Conservation (phyloP, 2,329 filamentous ascomycete genomes). For the Aspergillus pseudoterreus region DNA sequence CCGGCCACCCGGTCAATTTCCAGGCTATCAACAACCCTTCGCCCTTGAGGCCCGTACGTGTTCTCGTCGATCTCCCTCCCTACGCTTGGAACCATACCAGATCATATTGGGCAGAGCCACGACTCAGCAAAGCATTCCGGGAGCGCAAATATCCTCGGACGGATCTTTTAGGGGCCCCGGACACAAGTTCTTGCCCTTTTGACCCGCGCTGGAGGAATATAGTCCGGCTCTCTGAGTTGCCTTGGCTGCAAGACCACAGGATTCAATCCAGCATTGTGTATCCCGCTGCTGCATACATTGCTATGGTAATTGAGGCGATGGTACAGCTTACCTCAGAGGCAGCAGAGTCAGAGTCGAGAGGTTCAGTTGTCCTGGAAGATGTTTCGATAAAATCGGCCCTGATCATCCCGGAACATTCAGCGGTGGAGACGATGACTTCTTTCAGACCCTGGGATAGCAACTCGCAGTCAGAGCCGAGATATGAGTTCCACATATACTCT, state of each 20-base stretch:
- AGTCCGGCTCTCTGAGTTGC: constrained; percentile 21
- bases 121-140: constrained; percentile 20
- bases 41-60: background rate
- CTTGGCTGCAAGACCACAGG: constrained; percentile 29
- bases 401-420: constrained; percentile 16
- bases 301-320: constrained; percentile 27
- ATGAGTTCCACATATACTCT: constrained; percentile 21
- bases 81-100: constrained; percentile 25
- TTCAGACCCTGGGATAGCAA: background rate
- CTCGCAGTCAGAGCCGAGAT: background rate
- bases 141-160: constrained; percentile 13
- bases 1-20: constrained; percentile 12
- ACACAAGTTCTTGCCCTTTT: constrained; percentile 9
- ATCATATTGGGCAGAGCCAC: constrained; percentile 24
- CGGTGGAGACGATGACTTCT: constrained; percentile 15
- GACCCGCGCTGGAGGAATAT: constrained; percentile 28
- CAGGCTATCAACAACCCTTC: constrained; percentile 14
- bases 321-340: constrained; percentile 10
- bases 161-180: constrained; percentile 24
- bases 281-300: constrained; percentile 29
- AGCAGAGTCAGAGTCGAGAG: too few species aligned
- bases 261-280: constrained; percentile 25
- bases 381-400: constrained; percentile 21
- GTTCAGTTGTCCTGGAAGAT: constrained; percentile 10
- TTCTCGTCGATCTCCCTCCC: constrained; percentile 23